phyloP scores from a whole-genome alignment of 169 alveolate genomes.

The Cryptosporidium andersoni region DNA sequence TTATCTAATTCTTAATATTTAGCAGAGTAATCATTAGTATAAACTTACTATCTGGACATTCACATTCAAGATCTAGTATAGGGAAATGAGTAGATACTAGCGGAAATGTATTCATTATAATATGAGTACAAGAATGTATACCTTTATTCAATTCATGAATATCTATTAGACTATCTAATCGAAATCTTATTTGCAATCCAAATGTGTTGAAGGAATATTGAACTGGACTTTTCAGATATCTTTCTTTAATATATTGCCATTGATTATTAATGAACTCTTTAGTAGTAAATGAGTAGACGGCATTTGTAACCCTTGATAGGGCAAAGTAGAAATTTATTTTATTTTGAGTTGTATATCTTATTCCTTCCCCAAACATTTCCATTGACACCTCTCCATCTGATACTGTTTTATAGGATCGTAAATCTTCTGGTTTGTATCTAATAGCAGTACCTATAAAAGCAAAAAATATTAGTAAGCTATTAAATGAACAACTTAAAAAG shows the following conservation, averaged over 20 bases:
- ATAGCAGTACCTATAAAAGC: conserved; percentile 18
- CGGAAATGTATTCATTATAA: conserved; percentile 39
- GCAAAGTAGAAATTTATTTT: conserved; percentile 21
- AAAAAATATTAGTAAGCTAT: not conserved
- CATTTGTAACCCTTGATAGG: conserved; percentile 46
- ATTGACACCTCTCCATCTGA: conserved; percentile 55
- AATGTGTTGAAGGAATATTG: conserved; percentile 53
- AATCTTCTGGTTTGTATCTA: conserved; percentile 25
- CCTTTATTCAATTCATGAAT: conserved; percentile 24
- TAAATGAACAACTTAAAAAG: not conserved
- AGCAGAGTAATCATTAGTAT: not conserved
- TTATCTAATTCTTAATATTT: not conserved
- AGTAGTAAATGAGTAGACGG: conserved; percentile 15
- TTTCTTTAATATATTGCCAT: conserved; percentile 49
- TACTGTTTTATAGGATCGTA: conserved; percentile 28
- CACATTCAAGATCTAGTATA: conserved; percentile 48
- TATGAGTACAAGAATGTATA: conserved; percentile 51
- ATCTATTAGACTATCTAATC: conserved; percentile 10
- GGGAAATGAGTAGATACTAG: conserved; percentile 7
- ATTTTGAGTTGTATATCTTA: conserved; percentile 7
- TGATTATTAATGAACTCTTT: conserved; percentile 36
- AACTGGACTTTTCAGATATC: conserved; percentile 34
- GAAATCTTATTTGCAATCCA: conserved; percentile 46
- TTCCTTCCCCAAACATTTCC: conserved; percentile 55
- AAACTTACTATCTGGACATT: conserved; percentile 70